These are phyloP conservation scores for Torrubiella hemipterigena DNA, from an alignment of 2,329 filamentous ascomycete genomes.

Conservation along the genomic window DNA sequence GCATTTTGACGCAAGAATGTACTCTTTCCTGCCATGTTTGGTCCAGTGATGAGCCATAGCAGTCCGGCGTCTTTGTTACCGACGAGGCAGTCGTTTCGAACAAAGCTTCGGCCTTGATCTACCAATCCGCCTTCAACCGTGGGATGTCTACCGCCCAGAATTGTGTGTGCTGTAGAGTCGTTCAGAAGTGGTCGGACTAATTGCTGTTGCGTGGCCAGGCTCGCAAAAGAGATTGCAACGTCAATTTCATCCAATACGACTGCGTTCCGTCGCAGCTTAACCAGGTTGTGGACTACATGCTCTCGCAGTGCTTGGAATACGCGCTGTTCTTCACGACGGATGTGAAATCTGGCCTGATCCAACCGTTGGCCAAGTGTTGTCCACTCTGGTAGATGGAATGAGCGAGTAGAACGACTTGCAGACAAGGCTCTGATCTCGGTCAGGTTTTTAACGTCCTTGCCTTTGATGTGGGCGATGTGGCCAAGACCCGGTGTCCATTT, in stretches of 20 bases:
- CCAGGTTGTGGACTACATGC: conserved; percentile 66
- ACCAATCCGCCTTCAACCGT: conserved; percentile 78
- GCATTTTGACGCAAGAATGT: conserved; percentile 95
- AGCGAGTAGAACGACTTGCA: conserved; percentile 71
- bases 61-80: conserved; percentile 53
- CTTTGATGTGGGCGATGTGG: conserved; percentile 83
- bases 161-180: conserved; percentile 52
- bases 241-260: conserved; percentile 89
- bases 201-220: conserved; percentile 60
- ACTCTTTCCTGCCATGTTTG: conserved; percentile 98
- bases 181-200: conserved; percentile 66
- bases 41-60: conserved; percentile 61
- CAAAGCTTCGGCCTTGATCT: conserved; percentile 70
- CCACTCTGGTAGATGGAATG: conserved; percentile 79
- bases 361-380: conserved; percentile 66
- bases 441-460: conserved; percentile 49
- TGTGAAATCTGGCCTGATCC: conserved; percentile 65
- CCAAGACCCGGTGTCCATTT: conserved; percentile 81
- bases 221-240: conserved; percentile 75
- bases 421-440: conserved; percentile 39
- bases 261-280: conserved; percentile 80
- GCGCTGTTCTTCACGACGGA: conserved; percentile 71
- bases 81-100: conserved; percentile 75
- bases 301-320: conserved; percentile 67
- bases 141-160: conserved; percentile 79